Evolutionary conservation across 73 alveolate species (phyloP), one percentile per base, ranked within the genome.

Genomic region (Tetrahymena borealis): DNA sequence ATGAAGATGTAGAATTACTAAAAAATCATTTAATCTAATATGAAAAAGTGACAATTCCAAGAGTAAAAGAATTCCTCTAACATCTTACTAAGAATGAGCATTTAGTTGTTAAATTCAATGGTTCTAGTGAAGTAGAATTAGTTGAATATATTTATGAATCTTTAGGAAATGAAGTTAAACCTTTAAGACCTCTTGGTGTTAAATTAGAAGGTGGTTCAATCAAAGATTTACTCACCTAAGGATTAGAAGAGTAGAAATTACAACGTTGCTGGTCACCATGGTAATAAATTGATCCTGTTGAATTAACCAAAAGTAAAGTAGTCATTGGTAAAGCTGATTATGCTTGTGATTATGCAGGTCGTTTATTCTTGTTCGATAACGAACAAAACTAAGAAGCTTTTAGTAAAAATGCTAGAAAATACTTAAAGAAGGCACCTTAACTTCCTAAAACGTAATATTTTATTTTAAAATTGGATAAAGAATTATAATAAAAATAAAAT

Each of bases 261-360:
- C 97, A 98, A 38, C 95, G 99, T 90, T 94, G 96, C 91, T 98
- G 99, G 99, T 96, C 99, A 78, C 95, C 95, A 43, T 98, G 99
- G 99, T 94, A 96, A 40, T 97, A 98, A 92, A 96, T 96, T 32
- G 99, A 98, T 90, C 99, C 99, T 91, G 99, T 98, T 11, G 99
- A 92, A 40, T 85, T 99, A 31, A 91, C 97, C 77, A 96, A 98
- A 90, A 99, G 98, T 79, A 96, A 96, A 93, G 98, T 98, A 43
- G 94, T 97, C 39, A 93, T 96, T 11, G 99, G 99, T 28, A 91
- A 91, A 15, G 96, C 99, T 13, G 99, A 98, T 77, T 97, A 91
- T 94, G 99, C 99, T 24, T 98, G 99, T 15, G 96, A 95, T 79
- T 98, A 96, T 90, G 97, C 97, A 90, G 97, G 98, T 24, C 94